Base-by-base conservation (phyloP, 257 asterid species). In the Rauvolfia tetraphylla region DNA sequence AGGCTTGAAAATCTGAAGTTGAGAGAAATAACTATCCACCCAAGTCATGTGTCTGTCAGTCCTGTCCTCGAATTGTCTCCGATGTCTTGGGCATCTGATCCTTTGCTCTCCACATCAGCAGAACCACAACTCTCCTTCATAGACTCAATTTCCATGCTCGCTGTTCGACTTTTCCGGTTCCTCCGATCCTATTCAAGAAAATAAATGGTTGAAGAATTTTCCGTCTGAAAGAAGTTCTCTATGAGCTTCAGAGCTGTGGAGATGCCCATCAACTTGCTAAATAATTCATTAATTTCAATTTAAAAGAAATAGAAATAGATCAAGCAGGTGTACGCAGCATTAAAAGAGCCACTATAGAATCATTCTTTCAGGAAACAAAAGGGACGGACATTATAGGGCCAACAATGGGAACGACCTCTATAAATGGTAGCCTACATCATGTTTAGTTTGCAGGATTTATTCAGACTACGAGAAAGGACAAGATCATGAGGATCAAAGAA, bases 91-190 rank as follows among this genome's bases (percentile, higher is more conserved):
- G 75, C 85, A 80, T 78, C 85, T 74, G 82, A 88, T 77, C 73
- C 80, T 74, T 59, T 75, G 80, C 75, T 83, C 79, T 90, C 92
- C 75, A 63, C 76, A 74, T 90, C 93, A 27, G 75, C 86, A 48
- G 91, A 80, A 34, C 84, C 81, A 41, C 88, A 75, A 62, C 87
- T 75, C 74, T 89, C 96, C 85, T 88, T 88, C 82, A 86, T 58
- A 13, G 91, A 84, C 69, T 89, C 97, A 4, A 86, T 87, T 31
- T 93, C 98, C 88, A 86, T 84, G 91, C 97, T 91, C 36, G 88
- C 65, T 23, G 97, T 86, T 78, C 89, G 80, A 84, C 90, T 92
- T 79, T 83, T 89, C 79, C 88, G 73, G 75, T 70, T 88, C 83
- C 96, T 86, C 46, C 97, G 94, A 63, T 93, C 97, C 97, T 93